A percentile compares a stretch with the other conserved stretches of the same genome.
Conservation (phyloP, 2,329 filamentous ascomycete genomes). For the Pseudogymnoascus sp. region DNA sequence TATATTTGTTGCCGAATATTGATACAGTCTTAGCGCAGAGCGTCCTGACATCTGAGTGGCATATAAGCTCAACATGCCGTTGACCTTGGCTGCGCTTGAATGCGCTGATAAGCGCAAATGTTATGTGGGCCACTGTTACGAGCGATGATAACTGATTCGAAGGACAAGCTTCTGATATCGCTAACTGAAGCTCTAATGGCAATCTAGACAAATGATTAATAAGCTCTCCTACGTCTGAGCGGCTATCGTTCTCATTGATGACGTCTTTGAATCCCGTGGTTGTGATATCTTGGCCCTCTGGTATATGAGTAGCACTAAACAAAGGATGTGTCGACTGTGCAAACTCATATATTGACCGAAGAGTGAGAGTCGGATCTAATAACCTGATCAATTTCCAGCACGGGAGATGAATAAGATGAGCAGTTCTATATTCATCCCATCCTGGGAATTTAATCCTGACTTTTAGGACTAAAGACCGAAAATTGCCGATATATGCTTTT, state of each 20-base stretch:
- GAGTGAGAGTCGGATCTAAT: not conserved
- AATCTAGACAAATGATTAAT: not conserved
- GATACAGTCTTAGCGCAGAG: not conserved
- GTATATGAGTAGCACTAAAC: not conserved
- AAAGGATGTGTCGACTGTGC: slow-evolving; percentile 1
- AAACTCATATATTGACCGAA: slow-evolving; percentile 5
- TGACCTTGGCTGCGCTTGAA: not conserved
- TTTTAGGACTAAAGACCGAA: not conserved
- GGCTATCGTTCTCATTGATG: not conserved
- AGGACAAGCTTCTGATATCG: not conserved
- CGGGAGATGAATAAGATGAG: slow-evolving; percentile 5
- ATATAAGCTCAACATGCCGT: not conserved
- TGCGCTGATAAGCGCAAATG: not conserved
- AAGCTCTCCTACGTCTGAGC: not conserved
- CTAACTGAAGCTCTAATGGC: not conserved
- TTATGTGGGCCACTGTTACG: not conserved
- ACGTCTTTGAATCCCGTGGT: not conserved
- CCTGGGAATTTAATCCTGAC: not conserved
- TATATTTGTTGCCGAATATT: slow-evolving; percentile 6
- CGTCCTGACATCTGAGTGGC: not conserved
- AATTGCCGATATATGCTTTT: not conserved
- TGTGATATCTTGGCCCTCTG: not conserved
- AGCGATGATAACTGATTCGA: not conserved
- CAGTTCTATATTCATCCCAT: not conserved
- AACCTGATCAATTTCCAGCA: slow-evolving; percentile 1